Conservation (phyloP, 352 stramenopile species). For the Phytophthora lateralis region DNA sequence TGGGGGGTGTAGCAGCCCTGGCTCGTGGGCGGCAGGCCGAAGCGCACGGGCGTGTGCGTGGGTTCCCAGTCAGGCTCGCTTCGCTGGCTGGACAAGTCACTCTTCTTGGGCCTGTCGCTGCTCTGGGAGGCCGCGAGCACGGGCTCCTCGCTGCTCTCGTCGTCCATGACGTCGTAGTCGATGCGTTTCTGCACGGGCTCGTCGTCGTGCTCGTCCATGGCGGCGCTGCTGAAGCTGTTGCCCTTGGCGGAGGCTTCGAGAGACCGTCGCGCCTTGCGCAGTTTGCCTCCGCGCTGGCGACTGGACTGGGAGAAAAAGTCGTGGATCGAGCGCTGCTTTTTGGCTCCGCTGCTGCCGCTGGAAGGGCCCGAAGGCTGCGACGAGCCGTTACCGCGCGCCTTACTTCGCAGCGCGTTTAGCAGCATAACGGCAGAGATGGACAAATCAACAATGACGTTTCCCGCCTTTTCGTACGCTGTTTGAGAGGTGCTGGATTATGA, state of each 20-base stretch:
- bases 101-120: slow-evolving; percentile 73
- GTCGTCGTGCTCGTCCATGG: slow-evolving; percentile 36
- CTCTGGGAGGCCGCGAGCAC: slow-evolving; percentile 40
- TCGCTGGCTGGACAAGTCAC: slow-evolving; percentile 80
- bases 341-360: slow-evolving; percentile 25
- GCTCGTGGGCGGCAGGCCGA: slow-evolving; percentile 36
- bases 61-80: slow-evolving; percentile 79
- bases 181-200: slow-evolving; percentile 72
- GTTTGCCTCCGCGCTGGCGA: slow-evolving; percentile 26
- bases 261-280: slow-evolving; percentile 43
- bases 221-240: slow-evolving; percentile 21
- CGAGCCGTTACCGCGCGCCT: slow-evolving; percentile 26
- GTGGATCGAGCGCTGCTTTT: slow-evolving; percentile 88
- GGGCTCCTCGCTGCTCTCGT: slow-evolving; percentile 59
- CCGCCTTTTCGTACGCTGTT: slow-evolving; percentile 19
- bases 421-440: slow-evolving; percentile 27
- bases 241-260: slow-evolving; percentile 39
- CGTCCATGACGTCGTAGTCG: slow-evolving; percentile 68
- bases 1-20: slow-evolving; percentile 38
- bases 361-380: slow-evolving; percentile 5
- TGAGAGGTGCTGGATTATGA: slow-evolving; percentile 1
- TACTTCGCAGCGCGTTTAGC: slow-evolving; percentile 47
- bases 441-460: slow-evolving; percentile 22
- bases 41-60: slow-evolving; percentile 31
- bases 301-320: slow-evolving; percentile 77